Conservation (phyloP, 2,329 filamentous ascomycete genomes). For the Alternaria sp. region DNA sequence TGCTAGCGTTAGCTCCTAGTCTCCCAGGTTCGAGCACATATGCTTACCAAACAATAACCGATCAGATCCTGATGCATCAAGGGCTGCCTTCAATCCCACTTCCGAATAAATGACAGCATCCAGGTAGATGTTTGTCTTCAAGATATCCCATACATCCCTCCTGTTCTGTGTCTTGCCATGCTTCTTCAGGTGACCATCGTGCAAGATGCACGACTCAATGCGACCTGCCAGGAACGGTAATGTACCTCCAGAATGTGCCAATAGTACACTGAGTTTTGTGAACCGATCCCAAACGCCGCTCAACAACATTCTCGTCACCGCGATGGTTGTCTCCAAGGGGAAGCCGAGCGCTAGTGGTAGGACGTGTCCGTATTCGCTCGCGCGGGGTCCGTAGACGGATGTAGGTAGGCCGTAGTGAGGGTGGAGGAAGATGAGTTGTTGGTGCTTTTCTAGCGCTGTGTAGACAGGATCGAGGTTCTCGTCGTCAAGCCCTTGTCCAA, state of each 20-base stretch:
- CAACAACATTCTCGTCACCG: constrained; percentile 85
- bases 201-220: constrained; percentile 84
- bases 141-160: constrained; percentile 67
- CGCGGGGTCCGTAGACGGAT: constrained; percentile 77
- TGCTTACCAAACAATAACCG: constrained; percentile 73
- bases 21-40: background rate
- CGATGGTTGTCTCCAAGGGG: constrained; percentile 91
- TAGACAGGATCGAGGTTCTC: constrained; percentile 74
- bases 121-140: constrained; percentile 80
- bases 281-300: constrained; percentile 83
- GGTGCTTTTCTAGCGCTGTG: constrained; percentile 67
- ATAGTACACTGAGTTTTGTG: constrained; percentile 70
- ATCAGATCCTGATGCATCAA: constrained; percentile 70
- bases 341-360: constrained; percentile 86
- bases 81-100: constrained; percentile 73
- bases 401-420: constrained; percentile 89
- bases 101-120: constrained; percentile 86
- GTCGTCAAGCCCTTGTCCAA: constrained; percentile 84
- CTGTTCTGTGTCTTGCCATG: constrained; percentile 65
- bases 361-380: constrained; percentile 82
- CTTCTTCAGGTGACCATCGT: constrained; percentile 76
- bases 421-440: constrained; percentile 79
- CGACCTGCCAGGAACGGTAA: constrained; percentile 86
- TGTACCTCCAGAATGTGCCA: constrained; percentile 89
- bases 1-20: constrained; percentile 48